Evolutionary conservation across 768 basidiomycete species (phyloP).

Genomic region (Boletus bicolor): DNA sequence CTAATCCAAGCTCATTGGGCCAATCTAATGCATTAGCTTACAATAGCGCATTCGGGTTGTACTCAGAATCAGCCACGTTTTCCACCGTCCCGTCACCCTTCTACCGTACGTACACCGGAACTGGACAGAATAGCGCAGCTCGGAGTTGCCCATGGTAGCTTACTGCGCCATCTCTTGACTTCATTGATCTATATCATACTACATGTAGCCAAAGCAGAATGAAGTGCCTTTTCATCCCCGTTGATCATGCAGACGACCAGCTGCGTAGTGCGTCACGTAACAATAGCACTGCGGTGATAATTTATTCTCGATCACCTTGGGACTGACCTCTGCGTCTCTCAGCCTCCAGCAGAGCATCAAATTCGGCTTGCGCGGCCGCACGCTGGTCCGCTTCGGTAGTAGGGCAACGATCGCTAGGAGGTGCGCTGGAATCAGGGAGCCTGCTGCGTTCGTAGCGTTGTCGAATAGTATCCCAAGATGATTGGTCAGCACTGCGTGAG

Average conservation of each 20-base stretch:
- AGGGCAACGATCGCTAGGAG: slow-evolving; percentile 3
- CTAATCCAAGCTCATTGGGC: slow-evolving; percentile 19
- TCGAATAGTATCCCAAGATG: slow-evolving; percentile 68
- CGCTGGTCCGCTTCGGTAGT: slow-evolving; percentile 33
- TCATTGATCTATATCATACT: slow-evolving; percentile 5
- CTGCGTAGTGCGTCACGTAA: not conserved
- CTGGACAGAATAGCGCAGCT: slow-evolving; percentile 1
- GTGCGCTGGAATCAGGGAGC: slow-evolving; percentile 12
- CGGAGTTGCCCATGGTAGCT: slow-evolving; percentile 11
- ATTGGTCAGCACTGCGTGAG: slow-evolving; percentile 38
- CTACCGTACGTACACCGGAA: slow-evolving; percentile 5
- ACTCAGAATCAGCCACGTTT: slow-evolving; percentile 3
- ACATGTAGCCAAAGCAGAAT: not conserved
- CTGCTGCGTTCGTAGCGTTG: slow-evolving; percentile 48
- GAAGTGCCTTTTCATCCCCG: not conserved
- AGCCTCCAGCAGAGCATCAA: slow-evolving; percentile 57
- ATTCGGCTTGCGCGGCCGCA: slow-evolving; percentile 48
- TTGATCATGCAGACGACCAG: not conserved
- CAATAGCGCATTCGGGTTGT: slow-evolving; percentile 6
- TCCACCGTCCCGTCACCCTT: not conserved
- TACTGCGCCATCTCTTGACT: slow-evolving; percentile 1
- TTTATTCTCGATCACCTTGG: slow-evolving; percentile 14
- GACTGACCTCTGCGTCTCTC: slow-evolving; percentile 44
- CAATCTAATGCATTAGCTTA: slow-evolving; percentile 6
- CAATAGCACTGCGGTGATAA: not conserved